phyloP scores from a whole-genome alignment of 1,139 yeast species.

The Diutina ranongensis region DNA sequence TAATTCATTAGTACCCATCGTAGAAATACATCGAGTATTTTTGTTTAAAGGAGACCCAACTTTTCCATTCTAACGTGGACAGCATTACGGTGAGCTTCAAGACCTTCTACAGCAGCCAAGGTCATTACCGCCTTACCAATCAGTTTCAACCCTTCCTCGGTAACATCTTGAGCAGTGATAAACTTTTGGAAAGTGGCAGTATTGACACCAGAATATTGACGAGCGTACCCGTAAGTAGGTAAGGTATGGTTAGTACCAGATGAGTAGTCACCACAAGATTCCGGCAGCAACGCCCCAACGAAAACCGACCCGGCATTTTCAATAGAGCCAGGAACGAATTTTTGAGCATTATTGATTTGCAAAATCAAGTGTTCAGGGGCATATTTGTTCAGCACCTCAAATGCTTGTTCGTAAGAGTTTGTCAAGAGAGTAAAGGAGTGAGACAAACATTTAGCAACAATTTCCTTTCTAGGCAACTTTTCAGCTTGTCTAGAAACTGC shows the following conservation, averaged over 20 bases:
- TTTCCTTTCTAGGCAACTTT: slow-evolving; percentile 85
- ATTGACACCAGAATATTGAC: slow-evolving; percentile 95
- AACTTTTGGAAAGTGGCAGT: slow-evolving; percentile 93
- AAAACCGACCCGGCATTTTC: slow-evolving; percentile 94
- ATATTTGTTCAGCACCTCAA: slow-evolving; percentile 72
- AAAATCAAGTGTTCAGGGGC: slow-evolving; percentile 97
- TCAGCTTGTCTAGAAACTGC: slow-evolving; percentile 80
- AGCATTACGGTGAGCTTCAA: slow-evolving; percentile 95
- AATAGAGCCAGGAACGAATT: slow-evolving; percentile 57
- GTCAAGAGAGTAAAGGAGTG: slow-evolving; percentile 79
- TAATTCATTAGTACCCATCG: no score
- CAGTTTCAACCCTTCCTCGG: slow-evolving; percentile 69
- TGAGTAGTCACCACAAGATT: slow-evolving; percentile 96
- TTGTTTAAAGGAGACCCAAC: slow-evolving; percentile 33
- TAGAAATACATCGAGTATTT: not conserved
- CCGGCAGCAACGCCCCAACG: slow-evolving; percentile 94
- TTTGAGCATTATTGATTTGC: slow-evolving; percentile 69
- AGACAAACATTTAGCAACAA: slow-evolving; percentile 81
- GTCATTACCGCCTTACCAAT: slow-evolving; percentile 96
- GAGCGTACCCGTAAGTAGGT: slow-evolving; percentile 97
- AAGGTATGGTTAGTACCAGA: slow-evolving; percentile 96
- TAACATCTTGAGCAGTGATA: slow-evolving; percentile 85
- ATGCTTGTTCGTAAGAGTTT: slow-evolving; percentile 60
- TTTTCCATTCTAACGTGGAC: slow-evolving; percentile 87
- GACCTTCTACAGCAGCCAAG: slow-evolving; percentile 92